These are phyloP conservation scores for Diaporthe aspalathi DNA, from an alignment of 2,329 filamentous ascomycete species.

Conservation along the genomic window DNA sequence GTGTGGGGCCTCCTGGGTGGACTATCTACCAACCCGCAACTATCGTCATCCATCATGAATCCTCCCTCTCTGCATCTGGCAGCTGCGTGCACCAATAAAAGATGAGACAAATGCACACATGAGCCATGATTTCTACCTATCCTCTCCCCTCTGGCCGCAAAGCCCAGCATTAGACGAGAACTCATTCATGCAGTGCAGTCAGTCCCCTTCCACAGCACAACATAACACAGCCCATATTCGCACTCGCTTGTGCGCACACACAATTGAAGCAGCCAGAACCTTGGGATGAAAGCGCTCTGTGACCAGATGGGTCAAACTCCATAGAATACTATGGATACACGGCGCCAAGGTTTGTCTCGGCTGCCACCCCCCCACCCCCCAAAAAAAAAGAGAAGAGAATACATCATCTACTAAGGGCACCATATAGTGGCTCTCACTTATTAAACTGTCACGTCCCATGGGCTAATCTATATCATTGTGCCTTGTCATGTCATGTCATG, in stretches of 20 bases:
- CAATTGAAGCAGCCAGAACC: constrained; percentile 1
- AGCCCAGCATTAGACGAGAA: not conserved
- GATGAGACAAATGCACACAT: not conserved
- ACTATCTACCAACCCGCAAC: constrained; percentile 1
- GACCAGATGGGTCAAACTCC: constrained; percentile 25
- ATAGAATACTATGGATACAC: constrained; percentile 29
- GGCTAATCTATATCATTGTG: not conserved
- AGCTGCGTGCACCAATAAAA: too few relatives aligned
- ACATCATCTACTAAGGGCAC: constrained; percentile 7
- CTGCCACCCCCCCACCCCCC: too few relatives aligned
- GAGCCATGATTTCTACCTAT: not conserved
- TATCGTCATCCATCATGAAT: constrained; percentile 26
- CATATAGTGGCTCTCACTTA: constrained; percentile 17
- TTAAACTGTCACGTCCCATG: not conserved
- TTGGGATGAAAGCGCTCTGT: constrained; percentile 23
- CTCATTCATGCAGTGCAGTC: not conserved
- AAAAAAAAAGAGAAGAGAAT: too few relatives aligned
- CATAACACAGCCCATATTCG: not conserved
- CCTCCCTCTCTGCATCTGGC: not conserved
- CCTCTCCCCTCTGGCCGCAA: not conserved
- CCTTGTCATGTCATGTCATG: too few relatives aligned
- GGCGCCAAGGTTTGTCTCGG: constrained; percentile 22
- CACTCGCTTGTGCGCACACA: not conserved
- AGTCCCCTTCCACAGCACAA: too few relatives aligned
- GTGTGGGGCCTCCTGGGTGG: constrained; percentile 15